Percentiles rank a stretch among this genome's conserved stretches.
Evolutionary conservation across 2,329 filamentous ascomycete genomes (phyloP).

Genomic region (Ambrosiella cleistominuta): DNA sequence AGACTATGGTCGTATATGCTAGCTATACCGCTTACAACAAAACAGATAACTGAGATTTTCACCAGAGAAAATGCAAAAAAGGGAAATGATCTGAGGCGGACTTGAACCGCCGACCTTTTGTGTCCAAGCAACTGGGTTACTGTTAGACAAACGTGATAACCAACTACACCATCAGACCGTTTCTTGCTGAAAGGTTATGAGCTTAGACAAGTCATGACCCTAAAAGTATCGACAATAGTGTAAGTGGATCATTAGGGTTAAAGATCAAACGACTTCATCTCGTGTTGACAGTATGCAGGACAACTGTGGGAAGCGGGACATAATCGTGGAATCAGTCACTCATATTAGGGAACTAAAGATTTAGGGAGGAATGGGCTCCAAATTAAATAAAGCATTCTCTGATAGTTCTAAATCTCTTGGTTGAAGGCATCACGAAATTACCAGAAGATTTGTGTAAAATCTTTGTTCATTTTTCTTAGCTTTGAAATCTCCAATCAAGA

Average conservation of each 20-base stretch:
- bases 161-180: constrained; percentile 2
- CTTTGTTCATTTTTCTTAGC: too few species aligned
- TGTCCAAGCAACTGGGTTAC: neutral
- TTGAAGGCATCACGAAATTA: too few species aligned
- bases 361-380: neutral
- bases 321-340: neutral
- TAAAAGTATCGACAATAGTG: neutral
- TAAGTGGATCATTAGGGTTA: neutral
- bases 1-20: too few species aligned
- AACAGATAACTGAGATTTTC: too few species aligned
- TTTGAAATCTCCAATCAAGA: too few species aligned
- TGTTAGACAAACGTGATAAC: constrained; percentile 4
- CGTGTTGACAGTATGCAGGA: neutral
- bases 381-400: too few species aligned
- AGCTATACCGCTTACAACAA: too few species aligned
- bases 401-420: too few species aligned
- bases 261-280: neutral
- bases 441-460: too few species aligned
- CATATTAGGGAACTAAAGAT: neutral
- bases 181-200: neutral
- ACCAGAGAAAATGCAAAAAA: too few species aligned
- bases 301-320: neutral
- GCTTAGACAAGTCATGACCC: neutral
- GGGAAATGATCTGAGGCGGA: neutral
- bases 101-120: constrained; percentile 4